Conservation (phyloP, 73 alveolate genomes). For the Symbiodinium natans region DNA sequence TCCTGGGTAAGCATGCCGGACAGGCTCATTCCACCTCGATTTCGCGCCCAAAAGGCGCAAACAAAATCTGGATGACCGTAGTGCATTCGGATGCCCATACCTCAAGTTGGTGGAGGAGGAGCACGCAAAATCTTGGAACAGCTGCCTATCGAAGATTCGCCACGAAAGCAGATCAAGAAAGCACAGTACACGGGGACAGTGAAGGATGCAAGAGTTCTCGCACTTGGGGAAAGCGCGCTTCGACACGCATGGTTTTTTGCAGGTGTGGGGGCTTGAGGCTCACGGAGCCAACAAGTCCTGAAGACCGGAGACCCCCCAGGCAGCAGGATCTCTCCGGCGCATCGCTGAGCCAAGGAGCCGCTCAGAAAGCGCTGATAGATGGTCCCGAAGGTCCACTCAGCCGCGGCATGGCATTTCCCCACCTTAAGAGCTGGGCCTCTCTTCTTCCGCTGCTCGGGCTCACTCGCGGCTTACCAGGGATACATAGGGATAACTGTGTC, state of each 20-base stretch:
- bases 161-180: not conserved
- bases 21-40: conserved; percentile 89
- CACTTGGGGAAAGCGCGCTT: too few relatives aligned
- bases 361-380: conserved; percentile 90
- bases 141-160: not conserved
- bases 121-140: not conserved
- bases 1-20: not conserved
- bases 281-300: too few relatives aligned
- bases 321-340: too few relatives aligned
- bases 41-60: conserved; percentile 89
- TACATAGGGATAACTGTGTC: too few relatives aligned
- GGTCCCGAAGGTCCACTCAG: conserved; percentile 94
- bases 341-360: conserved; percentile 26
- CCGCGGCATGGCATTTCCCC: conserved; percentile 92
- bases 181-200: too few relatives aligned
- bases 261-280: too few relatives aligned
- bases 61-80: conserved; percentile 94
- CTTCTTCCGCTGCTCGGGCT: too few relatives aligned
- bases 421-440: too few relatives aligned
- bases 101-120: not conserved
- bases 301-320: too few relatives aligned
- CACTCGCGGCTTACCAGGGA: too few relatives aligned
- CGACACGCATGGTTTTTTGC: too few relatives aligned
- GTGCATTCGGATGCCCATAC: conserved; percentile 94
- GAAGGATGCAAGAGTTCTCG: too few relatives aligned